Conservation (phyloP, 2,329 filamentous ascomycete species). For the Chaetomium sp. region DNA sequence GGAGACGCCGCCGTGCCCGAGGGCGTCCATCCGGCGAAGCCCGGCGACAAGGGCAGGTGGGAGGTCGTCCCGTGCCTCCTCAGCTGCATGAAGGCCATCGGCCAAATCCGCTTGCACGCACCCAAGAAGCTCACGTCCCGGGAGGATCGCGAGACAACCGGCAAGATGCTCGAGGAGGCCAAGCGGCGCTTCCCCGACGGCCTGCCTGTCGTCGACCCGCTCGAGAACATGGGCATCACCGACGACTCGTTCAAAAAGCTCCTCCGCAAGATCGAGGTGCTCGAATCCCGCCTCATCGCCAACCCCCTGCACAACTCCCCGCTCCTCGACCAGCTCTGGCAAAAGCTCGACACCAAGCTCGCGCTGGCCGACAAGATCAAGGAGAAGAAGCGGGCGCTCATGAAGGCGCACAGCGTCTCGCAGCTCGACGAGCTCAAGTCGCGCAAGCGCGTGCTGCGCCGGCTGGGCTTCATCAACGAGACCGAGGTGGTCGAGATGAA, state of each 20-base stretch:
- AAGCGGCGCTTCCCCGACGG: slow-evolving; percentile 90
- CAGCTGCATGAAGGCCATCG: slow-evolving; percentile 80
- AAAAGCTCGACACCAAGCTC: slow-evolving; percentile 83
- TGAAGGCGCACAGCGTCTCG: slow-evolving; percentile 80
- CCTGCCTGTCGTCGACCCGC: slow-evolving; percentile 82
- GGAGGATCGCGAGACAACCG: slow-evolving; percentile 67
- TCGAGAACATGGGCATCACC: slow-evolving; percentile 93
- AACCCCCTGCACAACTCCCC: slow-evolving; percentile 93
- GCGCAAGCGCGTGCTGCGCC: slow-evolving; percentile 89
- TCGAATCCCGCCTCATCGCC: slow-evolving; percentile 84
- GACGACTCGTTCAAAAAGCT: slow-evolving; percentile 94
- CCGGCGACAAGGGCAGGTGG: slow-evolving; percentile 69
- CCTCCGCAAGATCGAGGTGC: slow-evolving; percentile 91
- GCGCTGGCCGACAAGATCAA: slow-evolving; percentile 78
- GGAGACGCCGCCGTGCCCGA: slow-evolving; percentile 55
- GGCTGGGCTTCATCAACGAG: slow-evolving; percentile 94
- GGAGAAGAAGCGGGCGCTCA: slow-evolving; percentile 82
- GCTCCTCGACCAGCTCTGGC: slow-evolving; percentile 78
- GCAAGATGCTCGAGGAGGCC: slow-evolving; percentile 75
- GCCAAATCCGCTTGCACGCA: slow-evolving; percentile 80
- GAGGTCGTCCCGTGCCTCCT: slow-evolving; percentile 86
- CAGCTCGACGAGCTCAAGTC: slow-evolving; percentile 96
- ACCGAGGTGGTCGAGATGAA: slow-evolving; percentile 95
- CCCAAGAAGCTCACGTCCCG: slow-evolving; percentile 72
- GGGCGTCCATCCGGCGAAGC: slow-evolving; percentile 63